Base-by-base conservation (phyloP, 805 yeast genomes). In the Yarrowia keelungensis region DNA sequence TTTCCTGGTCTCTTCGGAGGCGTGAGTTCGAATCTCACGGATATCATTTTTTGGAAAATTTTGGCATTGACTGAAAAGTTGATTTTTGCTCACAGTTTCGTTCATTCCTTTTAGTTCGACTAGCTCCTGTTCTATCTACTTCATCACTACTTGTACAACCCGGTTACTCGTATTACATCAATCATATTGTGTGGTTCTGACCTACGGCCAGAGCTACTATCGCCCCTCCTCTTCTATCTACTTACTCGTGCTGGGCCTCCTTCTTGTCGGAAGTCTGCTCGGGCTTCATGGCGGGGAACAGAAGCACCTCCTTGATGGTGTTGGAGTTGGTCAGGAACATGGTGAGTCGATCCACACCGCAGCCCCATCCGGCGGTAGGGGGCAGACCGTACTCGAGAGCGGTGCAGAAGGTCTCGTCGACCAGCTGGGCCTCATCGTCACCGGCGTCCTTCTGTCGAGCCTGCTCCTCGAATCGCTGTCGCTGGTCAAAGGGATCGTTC, bases 321-420 rank as follows among this genome's bases (percentile, higher is more conserved):
- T 92, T 90, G 70, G 97, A 91, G 81, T 95, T 88, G 71, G 98
- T 95, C 83, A 95, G 87, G 85, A 95, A 95, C 99, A 94, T 94
- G 77, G 97, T 92, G 78, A 94, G 80, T 85, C 99, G 90, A 82
- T 94, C 99, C 74, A 94, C 93, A 86, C 99, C 99, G 83, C 97
- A 89, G 75, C 99, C 99, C 98, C 98, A 94, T 75, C 99, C 99
- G 80, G 97, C 98, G 75, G 98, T 95, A 76, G 99, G 99, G 70
- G 99, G 99, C 77, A 94, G 86, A 81, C 98, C 99, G 81, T 92
- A 94, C 84, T 94, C 99, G 77, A 94, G 86, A 74, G 99, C 98
- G 76, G 93, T 91, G 85, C 97, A 90, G 93, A 94, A 94, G 72
- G 91, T 89, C 84, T 94, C 99, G 80, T 94, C 99, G 72, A 95